Percentiles rank a stretch among this genome's conserved stretches.
Conservation (phyloP, 192 early-diverging fungal species). For the Coemansia sp. region DNA sequence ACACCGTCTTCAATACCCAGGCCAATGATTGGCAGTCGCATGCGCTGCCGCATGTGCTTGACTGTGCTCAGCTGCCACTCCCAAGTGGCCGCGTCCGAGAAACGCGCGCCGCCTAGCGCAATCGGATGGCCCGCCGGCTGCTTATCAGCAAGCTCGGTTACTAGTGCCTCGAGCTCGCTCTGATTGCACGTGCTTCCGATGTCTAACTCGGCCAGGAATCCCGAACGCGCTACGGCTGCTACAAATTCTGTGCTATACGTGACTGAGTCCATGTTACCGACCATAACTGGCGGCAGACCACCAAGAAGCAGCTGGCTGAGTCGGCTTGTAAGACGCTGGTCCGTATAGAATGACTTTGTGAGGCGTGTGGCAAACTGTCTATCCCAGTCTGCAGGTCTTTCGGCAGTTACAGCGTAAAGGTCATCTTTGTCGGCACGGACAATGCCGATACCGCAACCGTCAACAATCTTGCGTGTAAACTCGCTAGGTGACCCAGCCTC, state of each 20-base stretch:
- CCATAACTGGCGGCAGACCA: constrained; percentile 78
- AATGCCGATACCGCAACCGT: constrained; percentile 74
- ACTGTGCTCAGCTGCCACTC: constrained; percentile 80
- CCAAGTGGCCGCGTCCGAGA: constrained; percentile 64
- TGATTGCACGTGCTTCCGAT: constrained; percentile 79
- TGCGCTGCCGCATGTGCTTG: constrained; percentile 69
- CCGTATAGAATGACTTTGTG: constrained; percentile 32
- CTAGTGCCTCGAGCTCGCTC: constrained; percentile 61
- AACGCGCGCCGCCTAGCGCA: constrained; percentile 79
- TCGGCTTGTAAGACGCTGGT: too few species aligned
- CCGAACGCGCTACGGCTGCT: constrained; percentile 82
- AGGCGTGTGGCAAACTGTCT: constrained; percentile 76
- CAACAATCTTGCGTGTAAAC: constrained; percentile 74
- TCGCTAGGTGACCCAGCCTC: background rate
- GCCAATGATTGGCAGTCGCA: constrained; percentile 85
- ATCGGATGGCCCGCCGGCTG: constrained; percentile 81
- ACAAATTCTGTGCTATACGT: constrained; percentile 78
- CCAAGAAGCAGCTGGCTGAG: constrained; percentile 17
- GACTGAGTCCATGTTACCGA: constrained; percentile 86
- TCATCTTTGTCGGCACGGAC: constrained; percentile 15
- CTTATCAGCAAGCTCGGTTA: constrained; percentile 66
- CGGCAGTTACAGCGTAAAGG: background rate
- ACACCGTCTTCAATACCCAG: constrained; percentile 79
- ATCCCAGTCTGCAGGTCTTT: constrained; percentile 74
- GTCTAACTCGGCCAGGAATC: constrained; percentile 89